Percentiles rank a stretch among this genome's conserved stretches.
Evolutionary conservation across 2,329 filamentous ascomycete genomes (phyloP).

Genomic region (Hypocrella siamensis): DNA sequence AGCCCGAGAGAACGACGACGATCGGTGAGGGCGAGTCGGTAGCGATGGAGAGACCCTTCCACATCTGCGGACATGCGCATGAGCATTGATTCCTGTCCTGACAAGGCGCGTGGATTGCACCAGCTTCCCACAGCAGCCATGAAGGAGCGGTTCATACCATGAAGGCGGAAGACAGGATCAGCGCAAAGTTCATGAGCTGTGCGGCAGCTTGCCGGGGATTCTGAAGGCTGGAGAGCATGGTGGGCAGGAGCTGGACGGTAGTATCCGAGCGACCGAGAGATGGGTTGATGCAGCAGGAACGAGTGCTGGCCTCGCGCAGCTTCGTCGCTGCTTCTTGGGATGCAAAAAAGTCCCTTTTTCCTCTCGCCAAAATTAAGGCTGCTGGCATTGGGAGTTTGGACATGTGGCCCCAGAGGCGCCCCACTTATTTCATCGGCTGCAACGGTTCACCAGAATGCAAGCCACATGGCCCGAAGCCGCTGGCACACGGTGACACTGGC

Average conservation of each 20-base stretch:
- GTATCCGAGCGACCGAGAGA: background rate
- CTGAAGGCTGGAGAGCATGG: constrained; percentile 52
- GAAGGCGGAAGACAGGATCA: constrained; percentile 81
- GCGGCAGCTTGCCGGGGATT: constrained; percentile 69
- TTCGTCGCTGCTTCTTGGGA: background rate
- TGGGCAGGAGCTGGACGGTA: background rate
- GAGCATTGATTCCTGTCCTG: constrained; percentile 3
- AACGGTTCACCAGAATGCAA: background rate
- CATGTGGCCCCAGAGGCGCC: constrained; percentile 10
- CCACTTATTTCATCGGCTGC: background rate
- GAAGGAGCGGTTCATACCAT: constrained; percentile 52
- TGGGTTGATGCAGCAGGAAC: background rate
- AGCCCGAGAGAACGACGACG: constrained; percentile 71
- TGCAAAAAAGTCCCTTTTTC: background rate
- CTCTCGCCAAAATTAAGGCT: constrained; percentile 1
- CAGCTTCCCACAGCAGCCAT: too few relatives aligned
- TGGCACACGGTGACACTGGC: background rate
- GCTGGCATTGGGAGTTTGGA: constrained; percentile 8
- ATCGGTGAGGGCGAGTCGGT: constrained; percentile 65
- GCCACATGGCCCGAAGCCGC: background rate
- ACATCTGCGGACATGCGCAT: constrained; percentile 36
- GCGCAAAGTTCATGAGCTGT: constrained; percentile 78
- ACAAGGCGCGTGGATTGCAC: too few relatives aligned
- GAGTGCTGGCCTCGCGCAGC: background rate
- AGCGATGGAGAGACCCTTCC: constrained; percentile 73